Conservation (phyloP, 345 rosid genomes). For the Lumnitzera racemosa region DNA sequence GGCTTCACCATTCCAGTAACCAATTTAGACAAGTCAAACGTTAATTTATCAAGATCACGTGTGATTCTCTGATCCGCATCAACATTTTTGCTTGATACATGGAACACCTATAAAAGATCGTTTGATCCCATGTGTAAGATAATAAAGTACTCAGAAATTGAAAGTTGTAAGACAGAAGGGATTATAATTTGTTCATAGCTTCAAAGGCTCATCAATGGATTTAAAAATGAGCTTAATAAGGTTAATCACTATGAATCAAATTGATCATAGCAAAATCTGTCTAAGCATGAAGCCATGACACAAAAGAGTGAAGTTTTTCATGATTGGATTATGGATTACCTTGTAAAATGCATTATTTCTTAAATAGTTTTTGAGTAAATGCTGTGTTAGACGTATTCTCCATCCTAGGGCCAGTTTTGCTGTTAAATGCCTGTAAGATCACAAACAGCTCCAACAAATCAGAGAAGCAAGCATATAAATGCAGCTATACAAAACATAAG, state of each 20-base stretch:
- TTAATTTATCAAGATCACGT: conserved; percentile 83
- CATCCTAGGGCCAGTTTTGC: conserved; percentile 86
- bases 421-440: conserved; percentile 64
- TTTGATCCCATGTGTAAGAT: not conserved
- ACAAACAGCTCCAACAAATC: not conserved
- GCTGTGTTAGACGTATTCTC: conserved; percentile 91
- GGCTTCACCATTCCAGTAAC: conserved; percentile 99
- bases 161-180: too few species aligned
- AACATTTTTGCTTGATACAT: conserved; percentile 74
- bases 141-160: not conserved
- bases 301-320: too few species aligned
- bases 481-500: not conserved
- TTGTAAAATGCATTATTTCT: conserved; percentile 93
- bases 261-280: not conserved
- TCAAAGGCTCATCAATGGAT: too few species aligned
- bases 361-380: conserved; percentile 77
- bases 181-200: too few species aligned
- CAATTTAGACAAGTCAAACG: conserved; percentile 77
- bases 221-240: too few species aligned
- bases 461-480: not conserved
- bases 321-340: conserved; percentile 26
- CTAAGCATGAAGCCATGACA: too few species aligned
- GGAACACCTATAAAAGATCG: conserved; percentile 55
- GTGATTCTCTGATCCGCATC: conserved; percentile 99
- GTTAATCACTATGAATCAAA: not conserved